A percentile compares a stretch with the other conserved stretches of the same genome.
phyloP scores from a whole-genome alignment of 73 alveolate species.

The Symbiodinium pilosum region DNA sequence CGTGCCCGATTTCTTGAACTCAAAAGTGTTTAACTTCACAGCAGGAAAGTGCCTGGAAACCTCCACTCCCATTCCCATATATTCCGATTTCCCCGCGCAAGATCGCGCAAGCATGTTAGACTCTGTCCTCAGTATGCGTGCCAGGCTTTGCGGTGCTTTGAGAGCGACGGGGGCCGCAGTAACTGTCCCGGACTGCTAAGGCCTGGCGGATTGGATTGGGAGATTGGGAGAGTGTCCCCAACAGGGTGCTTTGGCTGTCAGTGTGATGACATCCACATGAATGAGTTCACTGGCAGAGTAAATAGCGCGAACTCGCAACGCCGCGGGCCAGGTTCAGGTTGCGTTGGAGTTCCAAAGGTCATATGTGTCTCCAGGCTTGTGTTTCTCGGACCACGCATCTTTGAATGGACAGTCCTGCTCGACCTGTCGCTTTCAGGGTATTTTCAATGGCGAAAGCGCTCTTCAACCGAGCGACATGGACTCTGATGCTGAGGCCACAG shows the following conservation, averaged over 20 bases:
- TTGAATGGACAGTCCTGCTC: background rate
- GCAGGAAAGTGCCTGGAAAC: conserved; percentile 43
- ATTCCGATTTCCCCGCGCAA: conserved; percentile 69
- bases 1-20: no score
- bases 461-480: conserved; percentile 65
- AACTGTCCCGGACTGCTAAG: background rate
- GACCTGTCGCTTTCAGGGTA: conserved; percentile 31
- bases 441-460: conserved; percentile 73
- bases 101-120: conserved; percentile 29
- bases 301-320: background rate
- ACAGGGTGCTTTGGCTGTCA: background rate
- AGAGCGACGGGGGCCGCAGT: no score
- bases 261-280: no score
- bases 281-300: background rate
- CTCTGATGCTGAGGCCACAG: background rate
- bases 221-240: conserved; percentile 93
- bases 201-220: conserved; percentile 80
- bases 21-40: no score
- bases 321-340: background rate
- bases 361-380: conserved; percentile 58
- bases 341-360: conserved; percentile 9
- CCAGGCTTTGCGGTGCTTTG: no score
- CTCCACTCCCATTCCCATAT: conserved; percentile 55
- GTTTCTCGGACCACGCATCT: background rate
- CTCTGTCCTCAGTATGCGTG: background rate